A percentile compares a stretch with the other conserved stretches of the same genome.
Conservation (phyloP, 2,329 filamentous ascomycete species). For the Diaporthe batatas region DNA sequence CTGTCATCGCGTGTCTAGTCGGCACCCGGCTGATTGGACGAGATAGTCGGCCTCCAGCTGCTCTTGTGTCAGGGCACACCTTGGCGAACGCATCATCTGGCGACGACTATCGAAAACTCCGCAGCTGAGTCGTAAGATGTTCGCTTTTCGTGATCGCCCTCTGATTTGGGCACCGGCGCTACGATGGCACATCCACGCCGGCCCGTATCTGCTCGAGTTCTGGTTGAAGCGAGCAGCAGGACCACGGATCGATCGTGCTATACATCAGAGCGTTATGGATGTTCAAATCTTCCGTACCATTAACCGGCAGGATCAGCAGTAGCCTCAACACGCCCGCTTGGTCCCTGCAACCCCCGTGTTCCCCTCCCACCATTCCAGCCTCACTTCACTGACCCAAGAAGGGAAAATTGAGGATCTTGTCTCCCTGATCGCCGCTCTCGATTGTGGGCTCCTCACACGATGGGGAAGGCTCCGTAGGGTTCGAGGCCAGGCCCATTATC, state of each 20-base stretch:
- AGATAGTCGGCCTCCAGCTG: slow-evolving; percentile 7
- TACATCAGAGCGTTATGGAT: slow-evolving; percentile 25
- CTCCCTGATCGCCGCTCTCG: slow-evolving; percentile 13
- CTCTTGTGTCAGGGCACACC: slow-evolving; percentile 25
- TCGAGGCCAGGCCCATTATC: slow-evolving; percentile 32
- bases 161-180: slow-evolving; percentile 28
- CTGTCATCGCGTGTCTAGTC: slow-evolving; percentile 32
- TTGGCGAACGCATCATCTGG: slow-evolving; percentile 23
- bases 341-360: slow-evolving; percentile 9
- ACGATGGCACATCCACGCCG: slow-evolving; percentile 2
- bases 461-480: slow-evolving; percentile 14
- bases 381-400: slow-evolving; percentile 21
- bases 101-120: slow-evolving; percentile 26
- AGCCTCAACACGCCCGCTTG: slow-evolving; percentile 10
- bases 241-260: slow-evolving; percentile 26
- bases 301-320: slow-evolving; percentile 26
- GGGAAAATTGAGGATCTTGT: slow-evolving; percentile 23
- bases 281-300: slow-evolving; percentile 28
- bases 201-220: slow-evolving; percentile 21
- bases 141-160: slow-evolving; percentile 24
- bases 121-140: slow-evolving; percentile 31
- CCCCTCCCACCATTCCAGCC: slow-evolving; percentile 7
- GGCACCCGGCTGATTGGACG: slow-evolving; percentile 21
- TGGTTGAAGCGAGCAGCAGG: slow-evolving; percentile 14
- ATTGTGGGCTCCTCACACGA: slow-evolving; percentile 7